Evolutionary conservation across 2,329 filamentous ascomycete species (phyloP).

Genomic region (Paecilomyces sp.): DNA sequence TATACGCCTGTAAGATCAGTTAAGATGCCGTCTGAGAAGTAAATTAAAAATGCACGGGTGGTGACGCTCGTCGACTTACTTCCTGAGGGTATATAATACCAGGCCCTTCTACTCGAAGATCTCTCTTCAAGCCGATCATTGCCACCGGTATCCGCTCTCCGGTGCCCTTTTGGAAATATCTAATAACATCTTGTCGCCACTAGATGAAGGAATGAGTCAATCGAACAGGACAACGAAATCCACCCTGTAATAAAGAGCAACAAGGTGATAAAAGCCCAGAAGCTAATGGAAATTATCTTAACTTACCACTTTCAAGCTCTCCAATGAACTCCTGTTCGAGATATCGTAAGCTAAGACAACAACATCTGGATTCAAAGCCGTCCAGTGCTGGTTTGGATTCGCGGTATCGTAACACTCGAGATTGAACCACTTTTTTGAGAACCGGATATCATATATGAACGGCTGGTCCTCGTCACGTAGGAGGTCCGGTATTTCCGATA

Average conservation of each 20-base stretch:
- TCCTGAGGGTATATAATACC: constrained; percentile 37
- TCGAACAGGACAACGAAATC: background rate
- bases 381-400: constrained; percentile 49
- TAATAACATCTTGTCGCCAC: constrained; percentile 37
- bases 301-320: constrained; percentile 36
- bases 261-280: background rate
- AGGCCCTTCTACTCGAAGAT: constrained; percentile 43
- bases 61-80: constrained; percentile 13
- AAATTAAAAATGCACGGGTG: background rate
- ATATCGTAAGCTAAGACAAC: constrained; percentile 55
- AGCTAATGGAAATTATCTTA: constrained; percentile 7
- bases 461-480: constrained; percentile 53
- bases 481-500: constrained; percentile 30
- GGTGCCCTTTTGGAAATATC: constrained; percentile 43
- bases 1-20: constrained; percentile 40
- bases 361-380: constrained; percentile 46
- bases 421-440: constrained; percentile 49
- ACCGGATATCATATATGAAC: constrained; percentile 51
- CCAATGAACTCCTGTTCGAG: constrained; percentile 44
- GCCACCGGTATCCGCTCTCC: constrained; percentile 48
- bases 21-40: background rate
- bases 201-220: constrained; percentile 9
- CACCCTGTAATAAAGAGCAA: background rate
- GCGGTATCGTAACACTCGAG: constrained; percentile 52
- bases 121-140: constrained; percentile 53